A percentile compares a stretch with the other conserved stretches of the same genome.
Evolutionary conservation across 257 asterid species (phyloP).

Genomic region (Fraxinus pennsylvanica): DNA sequence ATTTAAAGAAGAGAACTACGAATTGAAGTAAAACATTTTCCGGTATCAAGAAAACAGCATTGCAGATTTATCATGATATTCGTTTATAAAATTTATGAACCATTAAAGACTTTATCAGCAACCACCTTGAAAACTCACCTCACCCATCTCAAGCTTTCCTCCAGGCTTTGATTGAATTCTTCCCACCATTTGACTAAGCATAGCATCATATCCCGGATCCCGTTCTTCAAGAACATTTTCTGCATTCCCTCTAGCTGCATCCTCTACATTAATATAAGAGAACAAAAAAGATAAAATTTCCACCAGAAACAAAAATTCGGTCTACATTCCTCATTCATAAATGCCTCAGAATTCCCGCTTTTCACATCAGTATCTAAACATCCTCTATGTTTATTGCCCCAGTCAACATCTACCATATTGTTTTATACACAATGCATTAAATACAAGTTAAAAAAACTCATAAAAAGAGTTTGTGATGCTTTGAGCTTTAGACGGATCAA

Average conservation of each 20-base stretch:
- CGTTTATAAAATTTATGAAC: background rate
- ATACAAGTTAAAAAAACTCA: background rate
- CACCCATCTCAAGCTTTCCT: conserved; percentile 94
- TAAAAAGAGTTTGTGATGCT: background rate
- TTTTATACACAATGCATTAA: background rate
- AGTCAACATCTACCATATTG: background rate
- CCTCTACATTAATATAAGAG: conserved; percentile 35
- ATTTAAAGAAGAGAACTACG: background rate
- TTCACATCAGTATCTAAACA: background rate
- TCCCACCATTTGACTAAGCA: conserved; percentile 91
- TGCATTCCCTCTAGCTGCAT: conserved; percentile 35
- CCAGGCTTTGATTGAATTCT: conserved; percentile 85
- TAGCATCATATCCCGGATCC: conserved; percentile 68
- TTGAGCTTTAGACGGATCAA: background rate
- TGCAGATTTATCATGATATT: background rate
- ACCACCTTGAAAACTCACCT: conserved; percentile 52
- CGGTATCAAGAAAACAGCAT: background rate
- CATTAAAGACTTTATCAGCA: background rate
- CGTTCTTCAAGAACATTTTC: conserved; percentile 71
- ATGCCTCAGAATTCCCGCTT: background rate
- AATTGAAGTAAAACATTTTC: background rate
- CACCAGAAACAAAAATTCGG: conserved; percentile 5
- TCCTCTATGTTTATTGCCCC: background rate
- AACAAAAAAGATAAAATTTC: background rate
- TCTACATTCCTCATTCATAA: background rate